Evolutionary conservation across 2,329 filamentous ascomycete species (phyloP).

Genomic region (Alternaria infectoria): DNA sequence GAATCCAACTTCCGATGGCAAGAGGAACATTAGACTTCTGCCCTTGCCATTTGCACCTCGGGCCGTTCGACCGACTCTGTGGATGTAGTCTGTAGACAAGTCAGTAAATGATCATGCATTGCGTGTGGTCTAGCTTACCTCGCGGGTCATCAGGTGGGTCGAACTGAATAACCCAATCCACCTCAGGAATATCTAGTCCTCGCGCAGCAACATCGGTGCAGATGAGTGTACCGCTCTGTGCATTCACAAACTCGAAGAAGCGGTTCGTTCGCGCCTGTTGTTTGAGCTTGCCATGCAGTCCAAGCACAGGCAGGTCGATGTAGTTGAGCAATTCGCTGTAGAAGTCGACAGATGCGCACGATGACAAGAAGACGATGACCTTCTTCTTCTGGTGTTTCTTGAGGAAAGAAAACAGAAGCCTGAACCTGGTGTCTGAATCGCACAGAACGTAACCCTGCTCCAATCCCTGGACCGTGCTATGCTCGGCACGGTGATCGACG

Average conservation of each 20-base stretch:
- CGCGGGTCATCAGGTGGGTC: constrained; percentile 43
- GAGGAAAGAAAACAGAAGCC: constrained; percentile 91
- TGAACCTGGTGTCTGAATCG: constrained; percentile 91
- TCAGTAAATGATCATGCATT: constrained; percentile 72
- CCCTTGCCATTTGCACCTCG: constrained; percentile 84
- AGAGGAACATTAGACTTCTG: constrained; percentile 88
- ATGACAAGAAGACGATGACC: constrained; percentile 91
- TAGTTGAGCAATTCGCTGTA: constrained; percentile 94
- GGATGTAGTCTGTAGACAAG: constrained; percentile 72
- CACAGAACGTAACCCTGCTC: constrained; percentile 97
- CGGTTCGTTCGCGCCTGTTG: constrained; percentile 99
- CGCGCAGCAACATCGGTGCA: constrained; percentile 96
- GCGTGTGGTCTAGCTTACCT: background rate
- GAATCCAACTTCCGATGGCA: constrained; percentile 92
- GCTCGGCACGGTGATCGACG: constrained; percentile 87
- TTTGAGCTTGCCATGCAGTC: constrained; percentile 91
- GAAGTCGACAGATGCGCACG: constrained; percentile 93
- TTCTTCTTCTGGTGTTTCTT: constrained; percentile 94
- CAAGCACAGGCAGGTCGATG: constrained; percentile 88
- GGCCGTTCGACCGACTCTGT: constrained; percentile 94
- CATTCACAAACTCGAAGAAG: constrained; percentile 95
- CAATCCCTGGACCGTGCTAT: constrained; percentile 88
- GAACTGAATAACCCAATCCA: constrained; percentile 92
- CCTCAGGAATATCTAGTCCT: constrained; percentile 92
- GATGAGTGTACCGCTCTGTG: constrained; percentile 84